Base-by-base conservation (phyloP, 129 eudicot species). In the Lonicera japonica region DNA sequence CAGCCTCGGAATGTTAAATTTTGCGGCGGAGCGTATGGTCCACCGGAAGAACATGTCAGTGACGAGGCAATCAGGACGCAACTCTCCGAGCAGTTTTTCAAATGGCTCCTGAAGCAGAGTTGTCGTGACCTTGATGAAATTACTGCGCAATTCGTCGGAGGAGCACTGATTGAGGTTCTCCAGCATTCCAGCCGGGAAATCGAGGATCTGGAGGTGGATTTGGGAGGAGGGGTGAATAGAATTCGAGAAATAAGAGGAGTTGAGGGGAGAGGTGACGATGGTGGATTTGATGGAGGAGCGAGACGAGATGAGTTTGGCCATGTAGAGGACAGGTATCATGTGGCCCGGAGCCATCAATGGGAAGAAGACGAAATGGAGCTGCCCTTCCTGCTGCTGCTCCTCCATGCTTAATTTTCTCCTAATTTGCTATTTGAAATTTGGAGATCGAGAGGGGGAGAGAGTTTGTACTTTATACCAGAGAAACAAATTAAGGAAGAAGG, bases 1-100 rank as follows among this genome's bases (percentile, higher is more conserved):
- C 61, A 91, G 22, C 40, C 90, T 55, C n/a, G n/a, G n/a, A n/a
- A n/a, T n/a, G n/a, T n/a, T n/a, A n/a, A n/a, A n/a, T n/a, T n/a
- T n/a, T n/a, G 0, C 80, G 0, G 97, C 94, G n/a, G 67, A 65
- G 15, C 76, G 64, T 4, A 70, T 58, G 3, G 86, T 76, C 94
- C 94, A 87, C 0, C 81, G 86, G 24, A 70, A 64, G 50, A 75
- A 76, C 86, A 76, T 52, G 66, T 79, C 94, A 0, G 86, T 54
- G 34, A 86, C 61, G 0, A 86, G 69, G 56, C 83, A 76, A 68
- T 60, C 21, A 17, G 88, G 94, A 8, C 25, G 54, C 8, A 19
- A 21, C 50, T 75, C 73, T 29, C 69, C 62, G 0, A 91, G 54
- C 14, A 87, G 60, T 20, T 69, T 70, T 25, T 82, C 96, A 87